A percentile compares a stretch with the other conserved stretches of the same genome.
Evolutionary conservation across 2,329 filamentous ascomycete genomes (phyloP).

Genomic region (Ophiosphaerella herpotricha): DNA sequence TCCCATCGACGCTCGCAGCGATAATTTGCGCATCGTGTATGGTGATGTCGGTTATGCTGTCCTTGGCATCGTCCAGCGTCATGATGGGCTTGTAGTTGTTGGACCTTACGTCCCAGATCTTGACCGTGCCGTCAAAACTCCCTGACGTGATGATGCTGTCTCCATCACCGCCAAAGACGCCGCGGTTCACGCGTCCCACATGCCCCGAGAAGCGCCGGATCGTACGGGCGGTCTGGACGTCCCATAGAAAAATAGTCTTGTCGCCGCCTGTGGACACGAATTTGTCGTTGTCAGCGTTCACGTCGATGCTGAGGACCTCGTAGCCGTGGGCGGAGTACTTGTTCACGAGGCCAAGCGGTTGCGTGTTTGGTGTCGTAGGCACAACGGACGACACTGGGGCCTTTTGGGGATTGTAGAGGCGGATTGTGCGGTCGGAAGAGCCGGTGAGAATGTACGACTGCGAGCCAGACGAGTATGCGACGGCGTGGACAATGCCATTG

Average conservation of each 20-base stretch:
- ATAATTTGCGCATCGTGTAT: constrained; percentile 61
- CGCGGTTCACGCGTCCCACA: constrained; percentile 74
- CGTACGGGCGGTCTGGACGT: constrained; percentile 81
- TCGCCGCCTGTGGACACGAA: constrained; percentile 92
- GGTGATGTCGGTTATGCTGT: constrained; percentile 61
- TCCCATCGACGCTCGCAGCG: constrained; percentile 81
- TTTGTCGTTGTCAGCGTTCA: constrained; percentile 74
- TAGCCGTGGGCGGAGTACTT: constrained; percentile 90
- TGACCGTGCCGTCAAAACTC: constrained; percentile 76
- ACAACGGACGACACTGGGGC: constrained; percentile 46
- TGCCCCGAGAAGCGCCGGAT: constrained; percentile 76
- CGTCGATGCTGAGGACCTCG: constrained; percentile 80
- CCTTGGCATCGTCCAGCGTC: constrained; percentile 72
- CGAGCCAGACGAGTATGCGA: constrained; percentile 56
- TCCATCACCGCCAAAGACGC: constrained; percentile 75
- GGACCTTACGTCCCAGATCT: constrained; percentile 62
- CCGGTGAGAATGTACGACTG: constrained; percentile 73
- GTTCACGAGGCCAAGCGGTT: constrained; percentile 68
- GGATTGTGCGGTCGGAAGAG: constrained; percentile 80
- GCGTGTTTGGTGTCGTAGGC: constrained; percentile 27
- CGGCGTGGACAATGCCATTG: constrained; percentile 54
- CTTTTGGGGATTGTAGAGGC: constrained; percentile 79
- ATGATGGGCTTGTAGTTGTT: constrained; percentile 67
- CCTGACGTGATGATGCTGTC: constrained; percentile 73
- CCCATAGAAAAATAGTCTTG: constrained; percentile 90